A percentile compares a stretch with the other conserved stretches of the same genome.
These are phyloP conservation scores for Cucurbita maxima DNA, from an alignment of 306 rosid species.

Conservation along the genomic window DNA sequence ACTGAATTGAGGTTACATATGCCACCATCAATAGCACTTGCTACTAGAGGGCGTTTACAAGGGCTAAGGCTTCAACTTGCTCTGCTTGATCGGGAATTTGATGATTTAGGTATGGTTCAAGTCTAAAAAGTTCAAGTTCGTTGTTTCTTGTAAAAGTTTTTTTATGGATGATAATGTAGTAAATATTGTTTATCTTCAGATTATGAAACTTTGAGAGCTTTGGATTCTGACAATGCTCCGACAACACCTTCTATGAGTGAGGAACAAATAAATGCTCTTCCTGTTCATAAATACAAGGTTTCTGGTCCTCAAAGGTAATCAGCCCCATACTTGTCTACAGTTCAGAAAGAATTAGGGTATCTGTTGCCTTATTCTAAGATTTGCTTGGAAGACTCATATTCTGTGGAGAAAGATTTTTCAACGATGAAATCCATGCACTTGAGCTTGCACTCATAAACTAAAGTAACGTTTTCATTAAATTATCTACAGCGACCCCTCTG, in stretches of 20 bases:
- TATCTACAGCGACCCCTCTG: slow-evolving; percentile 29
- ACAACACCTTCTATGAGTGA: slow-evolving; percentile 69
- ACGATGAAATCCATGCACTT: not conserved
- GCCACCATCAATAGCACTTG: slow-evolving; percentile 84
- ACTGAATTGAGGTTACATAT: slow-evolving; percentile 75
- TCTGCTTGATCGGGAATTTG: slow-evolving; percentile 94
- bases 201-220: slow-evolving; percentile 75
- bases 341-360: not conserved
- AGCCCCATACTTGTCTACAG: not conserved
- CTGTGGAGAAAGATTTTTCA: not conserved
- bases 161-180: not conserved
- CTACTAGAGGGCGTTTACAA: slow-evolving; percentile 80
- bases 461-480: not conserved
- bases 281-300: slow-evolving; percentile 72
- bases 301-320: slow-evolving; percentile 48
- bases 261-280: slow-evolving; percentile 81
- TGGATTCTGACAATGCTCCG: slow-evolving; percentile 70
- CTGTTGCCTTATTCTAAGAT: not conserved
- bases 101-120: slow-evolving; percentile 48
- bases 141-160: too few species aligned
- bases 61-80: slow-evolving; percentile 98
- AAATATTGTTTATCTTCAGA: slow-evolving; percentile 23
- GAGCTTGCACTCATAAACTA: not conserved
- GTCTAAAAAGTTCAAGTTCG: not conserved
- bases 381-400: not conserved